Percentiles rank a stretch among this genome's conserved stretches.
phyloP scores from a whole-genome alignment of 2,329 filamentous ascomycete species.

The Epichloe glyceriae region DNA sequence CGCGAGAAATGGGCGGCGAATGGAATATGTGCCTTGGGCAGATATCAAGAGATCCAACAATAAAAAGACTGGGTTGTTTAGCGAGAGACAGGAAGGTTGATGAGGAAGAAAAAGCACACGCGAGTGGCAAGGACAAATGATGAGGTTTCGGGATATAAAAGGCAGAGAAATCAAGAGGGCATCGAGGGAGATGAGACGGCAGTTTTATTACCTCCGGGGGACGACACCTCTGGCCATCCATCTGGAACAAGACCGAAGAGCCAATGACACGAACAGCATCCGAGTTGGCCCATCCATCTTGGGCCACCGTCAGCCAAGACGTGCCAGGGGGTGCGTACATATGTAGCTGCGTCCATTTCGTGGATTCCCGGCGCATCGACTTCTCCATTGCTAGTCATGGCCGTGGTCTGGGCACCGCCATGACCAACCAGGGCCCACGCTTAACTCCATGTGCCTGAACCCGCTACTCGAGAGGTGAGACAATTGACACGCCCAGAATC shows the following conservation, averaged over 20 bases:
- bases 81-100: slow-evolving; percentile 1
- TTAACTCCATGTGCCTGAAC: neutral
- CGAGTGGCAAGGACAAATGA: neutral
- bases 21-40: neutral
- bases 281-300: neutral
- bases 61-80: neutral
- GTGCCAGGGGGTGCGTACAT: neutral
- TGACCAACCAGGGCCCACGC: neutral
- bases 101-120: neutral
- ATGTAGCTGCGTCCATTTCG: neutral
- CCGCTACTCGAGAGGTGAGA: slow-evolving; percentile 1
- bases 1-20: neutral
- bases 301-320: neutral
- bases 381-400: neutral
- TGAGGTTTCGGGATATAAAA: neutral
- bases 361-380: neutral
- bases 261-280: neutral
- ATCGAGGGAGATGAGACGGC: neutral
- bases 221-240: neutral
- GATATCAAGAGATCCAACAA: neutral
- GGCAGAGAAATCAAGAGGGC: neutral
- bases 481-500: slow-evolving; percentile 1
- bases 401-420: neutral
- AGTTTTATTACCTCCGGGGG: slow-evolving; percentile 3
- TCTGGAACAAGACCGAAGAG: neutral